phyloP scores from a whole-genome alignment of 2,329 filamentous ascomycete genomes.

The Myrmaecium sp. region DNA sequence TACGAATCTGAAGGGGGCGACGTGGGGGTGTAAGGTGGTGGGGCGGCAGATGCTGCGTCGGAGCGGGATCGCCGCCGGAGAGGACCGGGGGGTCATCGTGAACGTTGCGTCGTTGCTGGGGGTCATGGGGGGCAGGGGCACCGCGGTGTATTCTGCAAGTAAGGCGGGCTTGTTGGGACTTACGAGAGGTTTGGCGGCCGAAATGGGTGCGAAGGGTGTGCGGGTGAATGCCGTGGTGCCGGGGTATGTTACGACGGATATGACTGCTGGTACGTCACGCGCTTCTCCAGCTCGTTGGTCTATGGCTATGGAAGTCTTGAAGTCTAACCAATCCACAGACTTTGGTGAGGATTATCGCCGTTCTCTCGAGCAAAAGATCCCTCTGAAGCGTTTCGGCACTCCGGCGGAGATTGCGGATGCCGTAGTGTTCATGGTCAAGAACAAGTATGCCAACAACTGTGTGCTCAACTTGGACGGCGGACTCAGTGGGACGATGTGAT shows the following conservation, averaged over 20 bases:
- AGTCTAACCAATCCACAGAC: too few relatives aligned
- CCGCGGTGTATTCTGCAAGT: constrained; percentile 57
- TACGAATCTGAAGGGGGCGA: constrained; percentile 54
- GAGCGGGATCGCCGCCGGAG: constrained; percentile 7
- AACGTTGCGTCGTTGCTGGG: constrained; percentile 69
- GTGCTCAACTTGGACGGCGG: constrained; percentile 76
- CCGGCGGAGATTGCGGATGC: constrained; percentile 66
- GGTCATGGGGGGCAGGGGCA: constrained; percentile 49
- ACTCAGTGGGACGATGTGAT: too few relatives aligned
- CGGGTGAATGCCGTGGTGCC: constrained; percentile 69
- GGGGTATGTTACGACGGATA: constrained; percentile 67
- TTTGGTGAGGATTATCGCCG: too few relatives aligned
- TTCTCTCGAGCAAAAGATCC: too few relatives aligned
- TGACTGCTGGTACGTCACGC: constrained; percentile 50
- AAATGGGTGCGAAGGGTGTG: constrained; percentile 44
- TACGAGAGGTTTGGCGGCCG: constrained; percentile 47
- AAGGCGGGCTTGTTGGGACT: constrained; percentile 66
- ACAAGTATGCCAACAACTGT: constrained; percentile 75
- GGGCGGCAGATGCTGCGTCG: constrained; percentile 27
- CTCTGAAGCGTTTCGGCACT: constrained; percentile 47
- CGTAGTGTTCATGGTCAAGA: constrained; percentile 58
- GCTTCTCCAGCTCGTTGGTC: too few relatives aligned
- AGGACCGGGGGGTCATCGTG: constrained; percentile 40
- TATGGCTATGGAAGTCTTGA: too few relatives aligned
- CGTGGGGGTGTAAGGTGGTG: constrained; percentile 41